Base-by-base conservation (phyloP, 148 eudicot species). In the Amaranthus palmeri region DNA sequence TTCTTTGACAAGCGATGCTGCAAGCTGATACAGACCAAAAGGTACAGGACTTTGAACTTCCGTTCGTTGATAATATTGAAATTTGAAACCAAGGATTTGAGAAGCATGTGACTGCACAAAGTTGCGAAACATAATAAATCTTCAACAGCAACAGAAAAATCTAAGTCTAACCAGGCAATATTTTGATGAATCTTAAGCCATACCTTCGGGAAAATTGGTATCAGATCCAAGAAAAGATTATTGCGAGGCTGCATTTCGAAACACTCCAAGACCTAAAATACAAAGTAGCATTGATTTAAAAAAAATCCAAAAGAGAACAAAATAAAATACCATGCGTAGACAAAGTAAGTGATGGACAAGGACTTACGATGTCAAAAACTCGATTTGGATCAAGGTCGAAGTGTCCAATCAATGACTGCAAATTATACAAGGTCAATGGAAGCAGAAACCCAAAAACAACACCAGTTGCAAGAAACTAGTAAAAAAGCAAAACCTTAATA, bases 381-480 rank as follows among this genome's bases (percentile, higher is more conserved):
- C 97, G 99, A 62, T 92, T 96, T 7, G 99, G 99, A 75, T 96
- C 99, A 82, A 96, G 82, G 83, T 96, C 96, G 70, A 96, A 96
- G 82, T 96, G 99, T 47, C 99, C 99, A 77, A 96, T 96, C 46
- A 96, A 78, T 49, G 99, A 96, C 99, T 96, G 97, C 83, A 86
- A 71, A 66, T 41, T 56, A 76, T 47, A 45, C 9, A 66, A 58
- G 12, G 54, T 74, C 18, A 79, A 40, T 51, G 10, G 13, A 74
- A 44, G 63, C 75, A 65, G 46, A 51, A 69, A 69, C 15, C 13
- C 48, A 44, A 9, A 8, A 47, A 0, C 3, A 51, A 51, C 11
- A 58, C 10, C 66, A 51, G 5, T 41, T 3, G 65, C 46, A 77
- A 10, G 73, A 60, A 80, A 46, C 36, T 74, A 68, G 25, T 74